Percentiles rank a stretch among this genome's conserved stretches.
These are phyloP conservation scores for Fusarium globosum DNA, from an alignment of 2,329 filamentous ascomycete genomes.

Conservation along the genomic window DNA sequence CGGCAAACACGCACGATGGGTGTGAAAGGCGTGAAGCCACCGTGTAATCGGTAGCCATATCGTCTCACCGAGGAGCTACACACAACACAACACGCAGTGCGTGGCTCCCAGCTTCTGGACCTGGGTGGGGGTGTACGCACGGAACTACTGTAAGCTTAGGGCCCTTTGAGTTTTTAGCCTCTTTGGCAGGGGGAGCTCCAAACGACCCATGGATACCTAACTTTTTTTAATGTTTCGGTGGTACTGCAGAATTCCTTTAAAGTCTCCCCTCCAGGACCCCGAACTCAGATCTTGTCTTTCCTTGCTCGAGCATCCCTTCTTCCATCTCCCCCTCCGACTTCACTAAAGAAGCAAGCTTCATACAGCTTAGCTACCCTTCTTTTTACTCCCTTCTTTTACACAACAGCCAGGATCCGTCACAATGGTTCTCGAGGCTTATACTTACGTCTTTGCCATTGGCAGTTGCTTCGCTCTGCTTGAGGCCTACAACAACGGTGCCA, in stretches of 20 bases:
- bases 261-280: constrained; percentile 25
- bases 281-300: background rate
- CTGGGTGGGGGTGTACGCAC: constrained; percentile 9
- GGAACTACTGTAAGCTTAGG: constrained; percentile 4
- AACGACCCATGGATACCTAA: background rate
- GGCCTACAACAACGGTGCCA: constrained; percentile 83
- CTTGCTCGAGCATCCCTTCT: constrained; percentile 30
- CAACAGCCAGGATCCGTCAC: constrained; percentile 44
- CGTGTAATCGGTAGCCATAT: constrained; percentile 38
- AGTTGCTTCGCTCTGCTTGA: constrained; percentile 81
- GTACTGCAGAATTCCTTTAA: constrained; percentile 26
- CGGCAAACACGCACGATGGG: constrained; percentile 27
- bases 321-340: constrained; percentile 6
- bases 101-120: constrained; percentile 16
- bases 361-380: constrained; percentile 15
- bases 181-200: background rate
- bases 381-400: background rate
- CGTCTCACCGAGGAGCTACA: constrained; percentile 35
- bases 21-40: background rate
- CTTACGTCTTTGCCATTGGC: constrained; percentile 80
- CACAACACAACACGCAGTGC: background rate
- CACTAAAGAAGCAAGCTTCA: constrained; percentile 4
- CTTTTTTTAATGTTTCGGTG: background rate
- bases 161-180: constrained; percentile 9
- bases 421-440: constrained; percentile 71